Percentiles rank a stretch among this genome's conserved stretches.
Conservation (phyloP, 208 protist genomes). For the Trypanosoma avium region DNA sequence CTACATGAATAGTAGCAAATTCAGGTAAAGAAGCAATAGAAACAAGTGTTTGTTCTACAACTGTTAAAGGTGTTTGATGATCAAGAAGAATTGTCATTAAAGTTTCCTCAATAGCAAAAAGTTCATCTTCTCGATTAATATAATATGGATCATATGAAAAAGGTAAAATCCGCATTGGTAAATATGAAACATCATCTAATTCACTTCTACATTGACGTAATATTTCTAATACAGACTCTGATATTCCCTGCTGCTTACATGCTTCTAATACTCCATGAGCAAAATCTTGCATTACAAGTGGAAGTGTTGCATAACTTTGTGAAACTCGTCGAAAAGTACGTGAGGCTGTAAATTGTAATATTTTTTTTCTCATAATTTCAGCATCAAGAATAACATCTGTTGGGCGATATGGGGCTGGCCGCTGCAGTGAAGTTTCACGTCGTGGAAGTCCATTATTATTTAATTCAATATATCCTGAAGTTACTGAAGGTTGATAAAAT, state of each 20-base stretch:
- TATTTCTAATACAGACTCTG: not conserved
- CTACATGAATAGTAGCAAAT: conserved; percentile 46
- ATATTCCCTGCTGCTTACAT: conserved; percentile 9
- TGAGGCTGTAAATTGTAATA: conserved; percentile 33
- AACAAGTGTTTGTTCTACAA: conserved; percentile 62
- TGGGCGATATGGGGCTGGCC: conserved; percentile 41
- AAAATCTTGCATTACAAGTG: conserved; percentile 38
- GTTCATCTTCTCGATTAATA: conserved; percentile 31
- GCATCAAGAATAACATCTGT: conserved; percentile 54
- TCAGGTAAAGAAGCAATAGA: conserved; percentile 53
- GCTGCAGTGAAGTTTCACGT: conserved; percentile 29
- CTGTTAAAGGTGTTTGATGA: conserved; percentile 4
- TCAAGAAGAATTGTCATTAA: conserved; percentile 38
- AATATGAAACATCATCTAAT: not conserved
- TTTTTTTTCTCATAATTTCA: conserved; percentile 27
- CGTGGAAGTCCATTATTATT: not conserved
- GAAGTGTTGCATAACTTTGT: conserved; percentile 23
- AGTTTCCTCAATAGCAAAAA: conserved; percentile 57
- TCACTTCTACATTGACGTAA: not conserved
- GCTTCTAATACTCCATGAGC: conserved; percentile 11
- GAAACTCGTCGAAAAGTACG: conserved; percentile 5
- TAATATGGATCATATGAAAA: conserved; percentile 49
- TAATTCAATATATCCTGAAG: conserved; percentile 9
- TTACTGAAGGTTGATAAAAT: conserved; percentile 26
- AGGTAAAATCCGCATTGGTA: conserved; percentile 28